Base-by-base conservation (phyloP, 2,329 filamentous ascomycete species). In the Ceratocystis variospora region DNA sequence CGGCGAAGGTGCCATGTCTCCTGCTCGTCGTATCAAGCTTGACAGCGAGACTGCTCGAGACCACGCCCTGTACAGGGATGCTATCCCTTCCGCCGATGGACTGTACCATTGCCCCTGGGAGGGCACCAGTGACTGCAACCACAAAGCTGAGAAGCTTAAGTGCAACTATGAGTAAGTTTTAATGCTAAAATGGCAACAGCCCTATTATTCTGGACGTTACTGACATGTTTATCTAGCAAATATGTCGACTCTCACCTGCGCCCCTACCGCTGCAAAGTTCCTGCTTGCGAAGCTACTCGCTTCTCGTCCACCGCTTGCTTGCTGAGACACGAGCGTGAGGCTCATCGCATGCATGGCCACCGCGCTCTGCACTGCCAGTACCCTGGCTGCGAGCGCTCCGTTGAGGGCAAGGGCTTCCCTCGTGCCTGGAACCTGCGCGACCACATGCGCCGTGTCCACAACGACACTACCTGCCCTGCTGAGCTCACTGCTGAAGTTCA, bases 251-350 rank as follows among this genome's bases (percentile, higher is more conserved):
- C 93, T 33, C 93, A 97, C 78, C 77, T 96, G 73, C 96, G 95
- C 83, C 93, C 93, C 17, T 97, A 96, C 79, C 87, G 90, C 68
- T 97, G 93, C 87, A 95, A 94, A 84, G 82, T 87, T 70, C 81
- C 86, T 69, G 83, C 85, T 28, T 97, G 93, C 78, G 85, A 90
- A 75, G 89, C 90, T 73, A 85, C 90, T 70, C 87, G 89, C 55
- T 97, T 97, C 76, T 96, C 93, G 17, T 96, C 93, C 50, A 96
- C 93, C 69, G 93, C 93, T 45, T 96, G 93, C 76, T 83, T 96
- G 31, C 88, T 96, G 68, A 89, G 93, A 68, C 93, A 97, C 73
- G 93, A 96, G 79, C 87, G 93, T 68, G 93, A 97, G 78, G 92
- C 92, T 63, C 93, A 97, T 74, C 92, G 90, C 71, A 89, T 96